A percentile compares a stretch with the other conserved stretches of the same genome.
phyloP scores from a whole-genome alignment of 1,284 basidiomycete species.

The Irpex lacteus region DNA sequence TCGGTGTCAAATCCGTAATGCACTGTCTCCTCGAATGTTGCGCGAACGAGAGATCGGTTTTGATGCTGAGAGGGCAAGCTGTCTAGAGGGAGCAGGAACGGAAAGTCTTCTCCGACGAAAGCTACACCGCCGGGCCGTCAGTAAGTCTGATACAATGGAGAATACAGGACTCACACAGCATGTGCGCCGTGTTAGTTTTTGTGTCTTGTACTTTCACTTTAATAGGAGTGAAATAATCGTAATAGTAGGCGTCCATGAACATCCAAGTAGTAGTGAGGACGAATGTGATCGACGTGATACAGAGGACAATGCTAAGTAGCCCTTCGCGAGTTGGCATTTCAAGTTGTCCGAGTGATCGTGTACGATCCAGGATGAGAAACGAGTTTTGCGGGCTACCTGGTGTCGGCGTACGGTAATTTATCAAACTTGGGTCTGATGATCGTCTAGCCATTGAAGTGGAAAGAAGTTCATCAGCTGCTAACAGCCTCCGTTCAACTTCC shows the following conservation, averaged over 20 bases:
- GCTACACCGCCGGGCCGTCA: background rate
- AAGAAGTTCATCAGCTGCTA: too few relatives aligned
- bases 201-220: background rate
- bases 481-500: too few relatives aligned
- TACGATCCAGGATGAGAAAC: too few relatives aligned
- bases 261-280: background rate
- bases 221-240: background rate
- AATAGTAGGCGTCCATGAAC: background rate
- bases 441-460: too few relatives aligned
- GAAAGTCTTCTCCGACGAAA: background rate
- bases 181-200: background rate
- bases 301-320: background rate
- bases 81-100: background rate
- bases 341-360: background rate
- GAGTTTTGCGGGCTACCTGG: too few relatives aligned
- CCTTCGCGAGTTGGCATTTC: background rate
- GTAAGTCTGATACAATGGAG: background rate
- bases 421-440: too few relatives aligned
- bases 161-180: background rate
- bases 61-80: background rate
- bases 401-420: too few relatives aligned
- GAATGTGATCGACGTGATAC: background rate
- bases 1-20: constrained; percentile 16
- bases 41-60: background rate
- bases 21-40: constrained; percentile 18